Percentiles rank a stretch among this genome's conserved stretches.
phyloP scores from a whole-genome alignment of 495 filamentous ascomycete genomes.

The Oidiodendron maius region DNA sequence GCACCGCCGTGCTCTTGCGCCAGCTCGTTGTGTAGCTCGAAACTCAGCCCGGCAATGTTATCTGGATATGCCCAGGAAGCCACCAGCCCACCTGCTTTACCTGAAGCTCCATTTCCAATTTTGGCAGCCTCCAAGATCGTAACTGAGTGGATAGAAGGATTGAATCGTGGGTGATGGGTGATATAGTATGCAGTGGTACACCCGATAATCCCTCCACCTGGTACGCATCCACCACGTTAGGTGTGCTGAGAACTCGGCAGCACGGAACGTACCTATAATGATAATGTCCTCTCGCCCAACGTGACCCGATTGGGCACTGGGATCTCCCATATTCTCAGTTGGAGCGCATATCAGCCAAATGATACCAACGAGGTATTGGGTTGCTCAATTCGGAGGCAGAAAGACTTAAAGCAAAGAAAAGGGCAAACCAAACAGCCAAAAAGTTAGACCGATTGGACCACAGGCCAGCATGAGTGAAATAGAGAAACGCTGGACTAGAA shows the following conservation, averaged over 20 bases:
- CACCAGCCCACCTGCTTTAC: constrained; percentile 90
- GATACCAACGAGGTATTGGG: no score
- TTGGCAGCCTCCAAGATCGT: constrained; percentile 83
- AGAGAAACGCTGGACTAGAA: no score
- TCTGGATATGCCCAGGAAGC: constrained; percentile 87
- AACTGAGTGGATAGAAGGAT: constrained; percentile 66
- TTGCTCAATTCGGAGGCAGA: no score
- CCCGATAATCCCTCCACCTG: constrained; percentile 79
- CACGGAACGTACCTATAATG: constrained; percentile 52
- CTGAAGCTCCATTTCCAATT: constrained; percentile 87
- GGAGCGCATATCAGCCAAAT: no score
- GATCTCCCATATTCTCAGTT: no score
- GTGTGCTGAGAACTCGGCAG: constrained; percentile 6
- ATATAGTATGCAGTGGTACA: constrained; percentile 90
- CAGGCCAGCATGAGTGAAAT: no score
- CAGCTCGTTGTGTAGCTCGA: constrained; percentile 71
- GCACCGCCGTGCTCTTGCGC: constrained; percentile 75
- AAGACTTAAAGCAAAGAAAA: no score
- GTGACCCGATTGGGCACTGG: constrained; percentile 1
- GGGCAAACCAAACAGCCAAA: no score
- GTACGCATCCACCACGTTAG: neutral
- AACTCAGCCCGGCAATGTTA: constrained; percentile 80
- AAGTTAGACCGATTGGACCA: no score
- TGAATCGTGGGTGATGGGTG: constrained; percentile 78
- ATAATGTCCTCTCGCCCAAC: constrained; percentile 48